A percentile compares a stretch with the other conserved stretches of the same genome.
phyloP scores from a whole-genome alignment of 2,329 filamentous ascomycete species.

The Colletotrichum musicola region DNA sequence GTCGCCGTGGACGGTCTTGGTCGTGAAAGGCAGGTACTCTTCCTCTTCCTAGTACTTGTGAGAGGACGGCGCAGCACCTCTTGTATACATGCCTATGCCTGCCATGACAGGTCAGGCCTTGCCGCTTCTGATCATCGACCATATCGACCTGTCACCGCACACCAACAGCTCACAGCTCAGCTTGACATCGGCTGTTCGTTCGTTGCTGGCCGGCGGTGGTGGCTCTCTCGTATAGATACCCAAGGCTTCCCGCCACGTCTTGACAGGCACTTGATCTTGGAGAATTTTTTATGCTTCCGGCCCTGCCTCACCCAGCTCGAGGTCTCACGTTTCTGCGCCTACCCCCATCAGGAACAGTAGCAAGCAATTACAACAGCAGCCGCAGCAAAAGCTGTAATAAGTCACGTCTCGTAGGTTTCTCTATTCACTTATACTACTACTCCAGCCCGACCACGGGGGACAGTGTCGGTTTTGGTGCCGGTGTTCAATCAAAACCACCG shows the following conservation, averaged over 20 bases:
- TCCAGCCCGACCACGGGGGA: not conserved
- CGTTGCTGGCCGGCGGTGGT: slow-evolving; percentile 21
- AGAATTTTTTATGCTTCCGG: slow-evolving; percentile 16
- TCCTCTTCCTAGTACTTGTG: too few relatives aligned
- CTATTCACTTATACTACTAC: slow-evolving; percentile 3
- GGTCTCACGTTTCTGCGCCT: slow-evolving; percentile 3
- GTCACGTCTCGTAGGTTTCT: not conserved
- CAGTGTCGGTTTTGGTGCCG: not conserved
- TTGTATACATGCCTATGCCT: slow-evolving; percentile 23
- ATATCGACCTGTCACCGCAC: slow-evolving; percentile 21
- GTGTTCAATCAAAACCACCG: slow-evolving; percentile 6
- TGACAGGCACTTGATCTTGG: not conserved
- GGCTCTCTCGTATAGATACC: slow-evolving; percentile 35
- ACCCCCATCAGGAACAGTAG: not conserved
- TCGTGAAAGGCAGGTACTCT: not conserved
- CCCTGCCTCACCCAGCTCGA: slow-evolving; percentile 6
- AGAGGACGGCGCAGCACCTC: not conserved
- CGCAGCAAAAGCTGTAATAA: not conserved
- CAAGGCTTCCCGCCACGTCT: slow-evolving; percentile 25
- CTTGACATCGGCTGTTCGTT: slow-evolving; percentile 2
- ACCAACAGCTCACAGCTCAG: slow-evolving; percentile 14
- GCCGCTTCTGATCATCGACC: slow-evolving; percentile 27
- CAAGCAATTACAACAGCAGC: not conserved
- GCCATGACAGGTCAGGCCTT: slow-evolving; percentile 9
- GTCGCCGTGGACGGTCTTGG: not conserved